A percentile compares a stretch with the other conserved stretches of the same genome.
These are phyloP conservation scores for Pyropia yezoensis DNA, from an alignment of 23 red algal species.

Conservation along the genomic window DNA sequence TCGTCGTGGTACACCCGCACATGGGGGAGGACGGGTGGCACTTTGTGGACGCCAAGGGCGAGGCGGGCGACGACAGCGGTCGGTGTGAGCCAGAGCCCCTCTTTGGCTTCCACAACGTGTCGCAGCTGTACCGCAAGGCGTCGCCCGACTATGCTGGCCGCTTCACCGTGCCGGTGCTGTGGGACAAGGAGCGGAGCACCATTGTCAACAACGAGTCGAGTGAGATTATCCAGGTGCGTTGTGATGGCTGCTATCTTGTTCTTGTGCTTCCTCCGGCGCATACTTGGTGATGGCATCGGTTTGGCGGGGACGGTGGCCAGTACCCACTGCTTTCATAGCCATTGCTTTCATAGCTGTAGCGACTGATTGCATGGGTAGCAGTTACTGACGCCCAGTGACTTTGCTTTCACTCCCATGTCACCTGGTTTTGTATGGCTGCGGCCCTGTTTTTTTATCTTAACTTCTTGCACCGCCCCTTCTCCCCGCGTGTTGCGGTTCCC, in stretches of 20 bases:
- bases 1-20: constrained; percentile 63
- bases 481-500: too few species aligned
- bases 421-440: too few species aligned
- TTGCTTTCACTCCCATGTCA: too few species aligned
- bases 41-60: constrained; percentile 45
- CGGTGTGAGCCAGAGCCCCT: constrained; percentile 60
- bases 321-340: too few species aligned
- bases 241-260: neutral
- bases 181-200: constrained; percentile 74
- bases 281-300: neutral
- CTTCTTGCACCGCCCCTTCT: neutral
- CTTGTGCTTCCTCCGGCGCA: neutral
- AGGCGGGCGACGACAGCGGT: constrained; percentile 7
- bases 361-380: too few species aligned
- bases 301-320: too few species aligned
- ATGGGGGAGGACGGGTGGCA: constrained; percentile 78
- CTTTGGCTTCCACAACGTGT: constrained; percentile 42
- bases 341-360: too few species aligned
- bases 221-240: constrained; percentile 19
- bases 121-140: constrained; percentile 76
- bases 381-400: too few species aligned
- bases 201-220: constrained; percentile 86
- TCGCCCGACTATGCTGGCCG: constrained; percentile 61
- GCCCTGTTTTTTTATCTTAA: too few species aligned
- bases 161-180: constrained; percentile 87